Evolutionary conservation across 1,284 basidiomycete genomes (phyloP).

Genomic region (Peniophora sp.): DNA sequence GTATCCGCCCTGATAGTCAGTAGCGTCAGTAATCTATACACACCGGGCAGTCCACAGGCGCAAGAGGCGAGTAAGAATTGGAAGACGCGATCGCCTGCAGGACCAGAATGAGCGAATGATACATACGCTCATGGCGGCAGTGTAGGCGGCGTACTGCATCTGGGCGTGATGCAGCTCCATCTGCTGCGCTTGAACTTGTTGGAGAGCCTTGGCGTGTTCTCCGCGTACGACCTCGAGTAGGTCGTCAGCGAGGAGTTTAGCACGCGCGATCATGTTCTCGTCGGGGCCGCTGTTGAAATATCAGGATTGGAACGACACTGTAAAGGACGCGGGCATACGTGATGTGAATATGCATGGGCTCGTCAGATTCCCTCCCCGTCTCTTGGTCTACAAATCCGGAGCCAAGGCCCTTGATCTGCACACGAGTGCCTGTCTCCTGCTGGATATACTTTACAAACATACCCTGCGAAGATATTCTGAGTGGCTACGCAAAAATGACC

Average conservation of each 20-base stretch:
- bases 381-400: slow-evolving; percentile 96
- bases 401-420: slow-evolving; percentile 96
- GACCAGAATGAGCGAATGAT: slow-evolving; percentile 19
- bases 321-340: slow-evolving; percentile 46
- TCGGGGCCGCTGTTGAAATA: slow-evolving; percentile 67
- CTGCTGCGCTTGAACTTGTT: slow-evolving; percentile 58
- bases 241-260: slow-evolving; percentile 85
- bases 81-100: slow-evolving; percentile 7
- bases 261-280: slow-evolving; percentile 78
- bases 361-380: slow-evolving; percentile 84
- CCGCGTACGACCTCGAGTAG: slow-evolving; percentile 77
- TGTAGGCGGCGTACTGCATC: slow-evolving; percentile 68
- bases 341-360: slow-evolving; percentile 93
- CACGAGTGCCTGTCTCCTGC: slow-evolving; percentile 89
- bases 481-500: not conserved
- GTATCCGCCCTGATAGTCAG: slow-evolving; percentile 32
- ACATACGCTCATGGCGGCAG: slow-evolving; percentile 51
- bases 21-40: slow-evolving; percentile 15
- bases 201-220: slow-evolving; percentile 79
- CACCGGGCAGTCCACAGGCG: slow-evolving; percentile 17
- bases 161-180: slow-evolving; percentile 79
- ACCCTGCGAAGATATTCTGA: slow-evolving; percentile 43
- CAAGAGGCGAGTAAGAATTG: slow-evolving; percentile 3
- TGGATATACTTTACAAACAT: slow-evolving; percentile 99
- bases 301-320: slow-evolving; percentile 2